These are phyloP conservation scores for Hanseniaspora osmophila DNA, from an alignment of 805 yeast genomes.

Conservation along the genomic window DNA sequence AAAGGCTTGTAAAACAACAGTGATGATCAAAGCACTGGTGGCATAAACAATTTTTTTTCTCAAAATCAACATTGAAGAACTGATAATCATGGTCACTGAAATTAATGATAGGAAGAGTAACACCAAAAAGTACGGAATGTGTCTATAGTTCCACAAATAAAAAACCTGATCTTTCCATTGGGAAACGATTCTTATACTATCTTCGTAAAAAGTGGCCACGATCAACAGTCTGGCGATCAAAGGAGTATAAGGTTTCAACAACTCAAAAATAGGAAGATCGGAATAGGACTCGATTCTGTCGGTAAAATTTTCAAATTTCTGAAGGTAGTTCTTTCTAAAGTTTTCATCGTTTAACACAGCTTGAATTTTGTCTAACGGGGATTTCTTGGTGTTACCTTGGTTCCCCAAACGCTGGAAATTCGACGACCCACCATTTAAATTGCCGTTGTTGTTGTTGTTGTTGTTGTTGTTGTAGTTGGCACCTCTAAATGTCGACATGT, in stretches of 20 bases:
- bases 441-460: not conserved
- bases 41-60: slow-evolving; percentile 39
- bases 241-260: slow-evolving; percentile 63
- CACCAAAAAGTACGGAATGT: slow-evolving; percentile 63
- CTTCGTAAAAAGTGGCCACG: slow-evolving; percentile 89
- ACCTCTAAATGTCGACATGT: not conserved
- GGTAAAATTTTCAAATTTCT: slow-evolving; percentile 32
- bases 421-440: not conserved
- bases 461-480: not conserved
- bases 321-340: not conserved
- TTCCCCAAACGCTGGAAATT: too few species aligned
- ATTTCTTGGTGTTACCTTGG: not conserved
- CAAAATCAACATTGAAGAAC: slow-evolving; percentile 57
- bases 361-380: not conserved
- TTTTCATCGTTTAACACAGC: not conserved
- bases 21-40: slow-evolving; percentile 50
- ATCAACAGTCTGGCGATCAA: slow-evolving; percentile 78
- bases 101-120: slow-evolving; percentile 53
- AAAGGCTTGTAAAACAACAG: slow-evolving; percentile 70
- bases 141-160: slow-evolving; percentile 68
- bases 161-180: slow-evolving; percentile 90
- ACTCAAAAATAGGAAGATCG: slow-evolving; percentile 34
- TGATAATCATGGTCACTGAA: slow-evolving; percentile 53
- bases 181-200: slow-evolving; percentile 62
- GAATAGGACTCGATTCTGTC: slow-evolving; percentile 39